Conservation (phyloP, 228 moss, liverwort and hornwort species). For the Sphagnum magellanicum region DNA sequence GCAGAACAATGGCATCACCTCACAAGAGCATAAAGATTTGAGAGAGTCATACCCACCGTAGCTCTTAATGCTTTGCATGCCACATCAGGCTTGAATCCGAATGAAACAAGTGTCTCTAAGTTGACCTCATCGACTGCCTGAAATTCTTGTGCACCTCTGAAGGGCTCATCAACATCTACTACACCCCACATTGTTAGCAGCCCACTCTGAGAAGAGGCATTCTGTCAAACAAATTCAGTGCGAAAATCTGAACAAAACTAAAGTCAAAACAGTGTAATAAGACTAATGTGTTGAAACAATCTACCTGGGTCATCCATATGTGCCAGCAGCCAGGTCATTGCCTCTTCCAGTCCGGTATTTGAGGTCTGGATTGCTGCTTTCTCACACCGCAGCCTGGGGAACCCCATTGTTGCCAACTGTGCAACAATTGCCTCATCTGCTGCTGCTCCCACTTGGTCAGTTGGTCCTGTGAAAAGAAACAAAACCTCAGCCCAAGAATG, state of each 20-base stretch:
- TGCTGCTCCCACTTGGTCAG: constrained; percentile 51
- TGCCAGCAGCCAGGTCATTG: constrained; percentile 92
- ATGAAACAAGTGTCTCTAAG: constrained; percentile 65
- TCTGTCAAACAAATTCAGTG: neutral
- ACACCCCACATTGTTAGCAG: neutral
- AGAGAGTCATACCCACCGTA: constrained; percentile 33
- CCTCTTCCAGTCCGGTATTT: constrained; percentile 88
- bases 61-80: constrained; percentile 77
- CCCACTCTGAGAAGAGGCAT: neutral
- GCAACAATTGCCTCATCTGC: constrained; percentile 82
- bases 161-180: constrained; percentile 80
- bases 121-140: constrained; percentile 51
- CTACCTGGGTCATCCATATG: constrained; percentile 99
- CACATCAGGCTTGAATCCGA: constrained; percentile 74
- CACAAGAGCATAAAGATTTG: neutral
- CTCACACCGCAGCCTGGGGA: constrained; percentile 74
- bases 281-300: neutral
- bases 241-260: neutral
- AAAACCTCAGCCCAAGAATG: neutral
- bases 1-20: neutral
- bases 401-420: constrained; percentile 85
- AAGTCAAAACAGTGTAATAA: no score
- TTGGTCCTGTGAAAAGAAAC: constrained; percentile 19
- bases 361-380: constrained; percentile 85
- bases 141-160: constrained; percentile 17